Percentiles rank a stretch among this genome's conserved stretches.
Evolutionary conservation across 345 rosid species (phyloP).

Genomic region (Pistacia integerrima): DNA sequence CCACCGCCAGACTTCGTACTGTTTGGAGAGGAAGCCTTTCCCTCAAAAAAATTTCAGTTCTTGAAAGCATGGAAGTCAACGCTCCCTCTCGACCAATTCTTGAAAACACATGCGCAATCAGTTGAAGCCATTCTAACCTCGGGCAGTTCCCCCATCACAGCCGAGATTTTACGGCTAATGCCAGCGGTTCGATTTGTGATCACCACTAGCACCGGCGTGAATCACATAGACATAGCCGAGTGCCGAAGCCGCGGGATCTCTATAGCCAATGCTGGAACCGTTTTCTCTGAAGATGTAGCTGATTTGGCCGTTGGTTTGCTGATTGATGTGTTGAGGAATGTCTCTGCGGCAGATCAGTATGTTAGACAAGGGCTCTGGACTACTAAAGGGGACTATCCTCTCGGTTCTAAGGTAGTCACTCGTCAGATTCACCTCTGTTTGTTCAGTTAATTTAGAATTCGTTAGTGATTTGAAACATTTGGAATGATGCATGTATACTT

Average conservation of each 20-base stretch:
- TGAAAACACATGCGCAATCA: slow-evolving; percentile 41
- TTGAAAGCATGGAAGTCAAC: slow-evolving; percentile 37
- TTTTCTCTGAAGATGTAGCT: slow-evolving; percentile 54
- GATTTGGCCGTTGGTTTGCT: slow-evolving; percentile 64
- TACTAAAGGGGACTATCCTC: slow-evolving; percentile 37
- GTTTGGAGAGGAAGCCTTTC: slow-evolving; percentile 11
- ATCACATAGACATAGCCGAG: slow-evolving; percentile 55
- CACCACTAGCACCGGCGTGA: slow-evolving; percentile 53
- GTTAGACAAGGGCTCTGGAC: slow-evolving; percentile 50
- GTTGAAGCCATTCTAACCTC: slow-evolving; percentile 35
- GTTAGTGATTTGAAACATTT: background rate
- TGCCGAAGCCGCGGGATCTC: slow-evolving; percentile 62
- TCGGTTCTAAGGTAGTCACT: slow-evolving; percentile 47
- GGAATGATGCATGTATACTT: background rate
- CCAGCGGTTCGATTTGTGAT: slow-evolving; percentile 49
- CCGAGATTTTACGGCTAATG: slow-evolving; percentile 38
- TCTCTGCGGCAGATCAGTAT: slow-evolving; percentile 53
- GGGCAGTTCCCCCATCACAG: slow-evolving; percentile 30
- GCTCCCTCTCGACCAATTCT: slow-evolving; percentile 41
- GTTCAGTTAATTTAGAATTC: background rate
- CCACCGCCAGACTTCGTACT: slow-evolving; percentile 20
- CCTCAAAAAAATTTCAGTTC: slow-evolving; percentile 24
- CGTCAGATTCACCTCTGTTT: background rate
- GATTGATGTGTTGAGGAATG: slow-evolving; percentile 51
- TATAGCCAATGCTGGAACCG: slow-evolving; percentile 27